phyloP scores from a whole-genome alignment of 2,329 filamentous ascomycete genomes.

The Alternaria conjuncta region DNA sequence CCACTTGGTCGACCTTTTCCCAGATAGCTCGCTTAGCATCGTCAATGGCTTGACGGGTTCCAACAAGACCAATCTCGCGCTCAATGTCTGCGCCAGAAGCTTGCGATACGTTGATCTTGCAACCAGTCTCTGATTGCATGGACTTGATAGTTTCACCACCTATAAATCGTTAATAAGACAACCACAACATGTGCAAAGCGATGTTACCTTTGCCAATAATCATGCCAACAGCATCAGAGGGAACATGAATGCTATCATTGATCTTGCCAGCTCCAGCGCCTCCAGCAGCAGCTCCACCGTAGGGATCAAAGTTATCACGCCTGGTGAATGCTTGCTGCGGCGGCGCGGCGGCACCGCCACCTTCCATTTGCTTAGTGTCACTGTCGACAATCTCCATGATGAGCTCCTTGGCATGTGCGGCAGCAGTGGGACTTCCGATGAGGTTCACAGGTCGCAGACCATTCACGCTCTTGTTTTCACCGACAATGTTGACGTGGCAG shows the following conservation, averaged over 20 bases:
- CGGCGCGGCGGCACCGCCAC: conserved; percentile 24
- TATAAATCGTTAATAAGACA: conserved; percentile 33
- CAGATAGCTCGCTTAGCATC: conserved; percentile 84
- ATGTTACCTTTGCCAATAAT: conserved; percentile 82
- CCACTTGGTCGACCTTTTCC: conserved; percentile 89
- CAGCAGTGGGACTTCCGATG: conserved; percentile 78
- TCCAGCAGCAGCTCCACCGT: conserved; percentile 49
- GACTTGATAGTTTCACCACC: conserved; percentile 92
- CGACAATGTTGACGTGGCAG: conserved; percentile 96
- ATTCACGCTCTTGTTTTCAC: conserved; percentile 90
- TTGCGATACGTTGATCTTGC: conserved; percentile 93
- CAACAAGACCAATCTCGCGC: conserved; percentile 86
- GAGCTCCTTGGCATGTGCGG: conserved; percentile 79
- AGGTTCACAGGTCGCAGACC: conserved; percentile 88
- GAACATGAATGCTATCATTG: conserved; percentile 83
- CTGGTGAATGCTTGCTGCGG: conserved; percentile 32
- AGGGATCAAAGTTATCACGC: conserved; percentile 49
- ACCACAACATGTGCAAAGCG: not conserved
- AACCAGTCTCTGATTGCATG: conserved; percentile 85
- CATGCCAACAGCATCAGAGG: conserved; percentile 92
- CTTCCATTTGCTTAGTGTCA: conserved; percentile 66
- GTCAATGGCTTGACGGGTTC: conserved; percentile 76
- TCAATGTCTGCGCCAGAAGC: conserved; percentile 80
- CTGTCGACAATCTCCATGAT: conserved; percentile 96
- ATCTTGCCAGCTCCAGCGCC: conserved; percentile 61